A percentile compares a stretch with the other conserved stretches of the same genome.
These are phyloP conservation scores for Lentinula raphanica DNA, from an alignment of 768 basidiomycete species.

Conservation along the genomic window DNA sequence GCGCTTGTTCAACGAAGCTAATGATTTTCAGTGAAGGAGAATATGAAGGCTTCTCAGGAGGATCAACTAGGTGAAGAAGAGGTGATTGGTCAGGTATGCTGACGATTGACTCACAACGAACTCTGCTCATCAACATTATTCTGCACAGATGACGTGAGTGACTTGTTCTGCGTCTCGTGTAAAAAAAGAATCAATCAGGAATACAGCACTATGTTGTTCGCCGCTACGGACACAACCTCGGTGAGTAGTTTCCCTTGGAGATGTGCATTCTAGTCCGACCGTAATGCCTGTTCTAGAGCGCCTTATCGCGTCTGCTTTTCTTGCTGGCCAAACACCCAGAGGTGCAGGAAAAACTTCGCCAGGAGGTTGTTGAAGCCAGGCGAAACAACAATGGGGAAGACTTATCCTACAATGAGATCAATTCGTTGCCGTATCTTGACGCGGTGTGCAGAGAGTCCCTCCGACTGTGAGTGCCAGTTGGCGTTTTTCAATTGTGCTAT, in stretches of 20 bases:
- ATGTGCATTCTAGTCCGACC: too few species aligned
- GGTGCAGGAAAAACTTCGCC: constrained; percentile 31
- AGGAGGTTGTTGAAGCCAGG: constrained; percentile 27
- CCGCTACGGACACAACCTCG: constrained; percentile 39
- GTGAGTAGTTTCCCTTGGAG: not conserved
- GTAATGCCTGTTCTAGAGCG: constrained; percentile 13
- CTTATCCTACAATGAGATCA: constrained; percentile 31
- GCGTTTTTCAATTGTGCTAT: not conserved
- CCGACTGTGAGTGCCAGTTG: constrained; percentile 23
- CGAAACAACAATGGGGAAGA: constrained; percentile 17
- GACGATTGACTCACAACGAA: not conserved
- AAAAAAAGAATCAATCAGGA: not conserved
- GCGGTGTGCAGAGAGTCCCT: constrained; percentile 36
- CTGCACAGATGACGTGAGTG: constrained; percentile 4
- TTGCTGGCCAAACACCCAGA: constrained; percentile 29
- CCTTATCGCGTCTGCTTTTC: constrained; percentile 28
- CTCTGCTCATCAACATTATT: constrained; percentile 5
- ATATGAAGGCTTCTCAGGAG: constrained; percentile 23
- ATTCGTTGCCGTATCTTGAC: constrained; percentile 32
- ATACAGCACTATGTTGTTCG: constrained; percentile 30
- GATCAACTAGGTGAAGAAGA: constrained; percentile 30
- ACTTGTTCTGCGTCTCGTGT: not conserved
- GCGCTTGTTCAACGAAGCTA: not conserved
- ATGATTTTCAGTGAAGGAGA: constrained; percentile 23
- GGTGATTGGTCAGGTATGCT: constrained; percentile 30